phyloP scores from a whole-genome alignment of 371 early-diverging fungal species.

The Mortierella polycephala region DNA sequence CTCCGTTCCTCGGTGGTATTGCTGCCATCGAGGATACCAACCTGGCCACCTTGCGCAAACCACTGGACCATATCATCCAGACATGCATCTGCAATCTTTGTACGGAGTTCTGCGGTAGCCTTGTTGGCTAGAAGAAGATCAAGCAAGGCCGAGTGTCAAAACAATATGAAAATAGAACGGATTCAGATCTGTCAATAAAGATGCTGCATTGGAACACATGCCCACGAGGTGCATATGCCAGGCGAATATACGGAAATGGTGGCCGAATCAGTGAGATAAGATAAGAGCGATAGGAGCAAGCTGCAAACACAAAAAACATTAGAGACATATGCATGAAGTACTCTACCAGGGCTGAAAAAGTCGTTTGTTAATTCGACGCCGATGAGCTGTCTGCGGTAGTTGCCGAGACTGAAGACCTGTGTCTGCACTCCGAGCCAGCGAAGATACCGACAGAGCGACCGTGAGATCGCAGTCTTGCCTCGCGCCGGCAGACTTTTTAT shows the following conservation, averaged over 20 bases:
- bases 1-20: constrained; percentile 88
- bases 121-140: constrained; percentile 60
- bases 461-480: constrained; percentile 88
- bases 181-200: no score
- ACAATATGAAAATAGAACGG: no score
- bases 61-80: constrained; percentile 88
- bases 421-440: constrained; percentile 95
- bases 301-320: neutral
- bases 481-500: constrained; percentile 84
- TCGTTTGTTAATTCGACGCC: constrained; percentile 71
- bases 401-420: constrained; percentile 93
- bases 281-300: constrained; percentile 4
- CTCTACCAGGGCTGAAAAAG: constrained; percentile 88
- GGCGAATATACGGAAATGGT: constrained; percentile 17
- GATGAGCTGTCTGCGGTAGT: constrained; percentile 87
- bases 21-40: constrained; percentile 95
- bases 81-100: constrained; percentile 76
- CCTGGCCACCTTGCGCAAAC: constrained; percentile 83
- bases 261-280: constrained; percentile 8
- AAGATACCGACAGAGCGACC: constrained; percentile 91
- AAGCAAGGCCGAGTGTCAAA: no score
- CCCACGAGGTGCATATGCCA: constrained; percentile 5
- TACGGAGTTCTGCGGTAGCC: constrained; percentile 64
- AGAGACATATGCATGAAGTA: neutral
- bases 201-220: no score